Percentiles rank a stretch among this genome's conserved stretches.
These are phyloP conservation scores for Boletus tylopilopsis DNA, from an alignment of 768 basidiomycete species.

Conservation along the genomic window DNA sequence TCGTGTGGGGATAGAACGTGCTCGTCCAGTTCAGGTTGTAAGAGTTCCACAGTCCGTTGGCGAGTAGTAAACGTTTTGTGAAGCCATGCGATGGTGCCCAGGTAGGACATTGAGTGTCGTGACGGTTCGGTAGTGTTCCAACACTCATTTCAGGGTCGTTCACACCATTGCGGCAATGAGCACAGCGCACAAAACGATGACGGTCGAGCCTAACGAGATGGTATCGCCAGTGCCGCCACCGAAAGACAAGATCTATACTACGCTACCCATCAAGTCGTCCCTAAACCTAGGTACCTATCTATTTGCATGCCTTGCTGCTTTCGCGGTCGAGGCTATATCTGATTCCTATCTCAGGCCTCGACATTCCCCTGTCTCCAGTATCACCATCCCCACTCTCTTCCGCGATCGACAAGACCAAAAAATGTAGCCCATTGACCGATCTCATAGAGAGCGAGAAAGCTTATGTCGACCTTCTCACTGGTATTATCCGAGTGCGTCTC, in stretches of 20 bases:
- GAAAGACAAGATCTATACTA: conserved; percentile 11
- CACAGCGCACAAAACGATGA: neutral
- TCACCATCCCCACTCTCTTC: conserved; percentile 21
- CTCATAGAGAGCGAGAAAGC: conserved; percentile 90
- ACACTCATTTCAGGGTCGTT: neutral
- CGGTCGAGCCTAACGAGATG: neutral
- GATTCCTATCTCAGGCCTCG: conserved; percentile 21
- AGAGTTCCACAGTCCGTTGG: conserved; percentile 28
- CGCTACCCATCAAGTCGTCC: conserved; percentile 16
- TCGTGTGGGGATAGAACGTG: conserved; percentile 38
- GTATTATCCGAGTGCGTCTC: conserved; percentile 79
- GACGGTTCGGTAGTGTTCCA: neutral
- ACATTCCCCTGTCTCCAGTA: conserved; percentile 18
- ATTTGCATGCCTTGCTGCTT: too few relatives aligned
- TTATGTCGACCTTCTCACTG: conserved; percentile 88
- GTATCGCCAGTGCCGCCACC: conserved; percentile 17
- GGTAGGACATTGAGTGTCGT: conserved; percentile 23
- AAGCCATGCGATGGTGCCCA: conserved; percentile 33
- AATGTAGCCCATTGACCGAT: conserved; percentile 81
- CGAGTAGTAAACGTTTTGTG: conserved; percentile 44
- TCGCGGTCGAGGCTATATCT: too few relatives aligned
- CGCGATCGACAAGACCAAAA: conserved; percentile 51
- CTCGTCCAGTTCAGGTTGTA: conserved; percentile 30
- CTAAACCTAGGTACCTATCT: conserved; percentile 16
- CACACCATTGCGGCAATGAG: conserved; percentile 4